Conservation (phyloP, 2,329 filamentous ascomycete genomes). For the Sphaerulina vaccinii region DNA sequence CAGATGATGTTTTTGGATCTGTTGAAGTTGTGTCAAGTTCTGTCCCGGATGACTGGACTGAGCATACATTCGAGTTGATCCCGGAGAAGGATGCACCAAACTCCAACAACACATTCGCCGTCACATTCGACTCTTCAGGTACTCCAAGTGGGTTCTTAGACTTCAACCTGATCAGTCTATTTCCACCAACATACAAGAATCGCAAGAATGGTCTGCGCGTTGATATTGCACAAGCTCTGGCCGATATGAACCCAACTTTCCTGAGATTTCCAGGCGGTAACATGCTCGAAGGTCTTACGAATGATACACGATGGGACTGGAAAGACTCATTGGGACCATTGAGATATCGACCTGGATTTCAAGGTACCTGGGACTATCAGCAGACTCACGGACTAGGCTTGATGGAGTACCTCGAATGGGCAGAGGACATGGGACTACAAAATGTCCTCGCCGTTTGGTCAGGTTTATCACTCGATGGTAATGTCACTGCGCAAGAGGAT, state of each 20-base stretch:
- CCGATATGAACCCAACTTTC: constrained; percentile 42
- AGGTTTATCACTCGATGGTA: constrained; percentile 56
- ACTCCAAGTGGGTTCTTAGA: constrained; percentile 42
- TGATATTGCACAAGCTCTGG: constrained; percentile 48
- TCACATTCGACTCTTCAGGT: constrained; percentile 45
- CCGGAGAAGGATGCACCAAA: constrained; percentile 41
- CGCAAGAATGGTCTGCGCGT: constrained; percentile 52
- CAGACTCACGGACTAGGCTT: constrained; percentile 63
- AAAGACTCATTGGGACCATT: constrained; percentile 56
- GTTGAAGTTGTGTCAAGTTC: constrained; percentile 35
- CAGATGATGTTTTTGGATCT: constrained; percentile 45
- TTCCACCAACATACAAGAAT: constrained; percentile 55
- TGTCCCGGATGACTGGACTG: constrained; percentile 42
- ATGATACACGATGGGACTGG: constrained; percentile 46
- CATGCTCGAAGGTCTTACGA: constrained; percentile 49
- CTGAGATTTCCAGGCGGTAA: constrained; percentile 65
- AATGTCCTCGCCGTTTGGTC: constrained; percentile 57
- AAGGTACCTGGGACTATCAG: constrained; percentile 58
- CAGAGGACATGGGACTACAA: constrained; percentile 49
- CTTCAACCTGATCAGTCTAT: constrained; percentile 55
- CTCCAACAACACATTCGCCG: constrained; percentile 52
- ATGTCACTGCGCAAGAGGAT: constrained; percentile 49
- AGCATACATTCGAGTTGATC: constrained; percentile 34
- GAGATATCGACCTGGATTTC: constrained; percentile 53
- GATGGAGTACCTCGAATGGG: constrained; percentile 60